Conservation (phyloP, 1,284 basidiomycete genomes). For the Somion occarium region DNA sequence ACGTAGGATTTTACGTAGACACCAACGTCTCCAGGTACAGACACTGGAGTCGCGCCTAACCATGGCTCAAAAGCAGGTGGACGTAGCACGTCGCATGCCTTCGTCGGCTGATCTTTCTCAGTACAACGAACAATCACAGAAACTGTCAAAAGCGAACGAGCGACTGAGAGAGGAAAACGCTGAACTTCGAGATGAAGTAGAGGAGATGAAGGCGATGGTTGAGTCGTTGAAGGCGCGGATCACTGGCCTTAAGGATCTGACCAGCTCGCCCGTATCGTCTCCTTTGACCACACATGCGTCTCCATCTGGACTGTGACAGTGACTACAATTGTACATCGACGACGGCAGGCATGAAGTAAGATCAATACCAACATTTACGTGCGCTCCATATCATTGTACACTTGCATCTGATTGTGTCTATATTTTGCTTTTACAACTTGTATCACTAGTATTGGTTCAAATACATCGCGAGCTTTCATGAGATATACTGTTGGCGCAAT, state of each 20-base stretch:
- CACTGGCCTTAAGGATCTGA: conserved; percentile 37
- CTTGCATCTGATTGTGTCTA: background rate
- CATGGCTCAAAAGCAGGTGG: conserved; percentile 30
- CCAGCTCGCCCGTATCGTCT: conserved; percentile 27
- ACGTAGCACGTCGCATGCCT: conserved; percentile 30
- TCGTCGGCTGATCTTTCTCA: conserved; percentile 37
- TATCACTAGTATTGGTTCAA: background rate
- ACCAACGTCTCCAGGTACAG: conserved; percentile 51
- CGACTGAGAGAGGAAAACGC: conserved; percentile 53
- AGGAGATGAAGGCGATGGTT: conserved; percentile 69
- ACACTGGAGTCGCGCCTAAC: conserved; percentile 50
- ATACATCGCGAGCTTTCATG: too few species aligned
- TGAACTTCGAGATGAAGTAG: conserved; percentile 56
- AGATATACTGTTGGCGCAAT: too few species aligned
- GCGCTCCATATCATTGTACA: background rate
- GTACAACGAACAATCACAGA: conserved; percentile 38
- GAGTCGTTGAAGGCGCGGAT: conserved; percentile 56
- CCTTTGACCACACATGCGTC: conserved; percentile 14
- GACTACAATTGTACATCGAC: background rate
- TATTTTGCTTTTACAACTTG: background rate
- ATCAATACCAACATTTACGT: too few species aligned
- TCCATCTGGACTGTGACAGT: background rate
- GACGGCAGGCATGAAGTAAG: background rate
- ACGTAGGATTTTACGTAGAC: conserved; percentile 34
- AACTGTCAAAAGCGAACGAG: conserved; percentile 41